A percentile compares a stretch with the other conserved stretches of the same genome.
These are phyloP conservation scores for Pichia scutulata DNA, from an alignment of 805 yeast species.

Conservation along the genomic window DNA sequence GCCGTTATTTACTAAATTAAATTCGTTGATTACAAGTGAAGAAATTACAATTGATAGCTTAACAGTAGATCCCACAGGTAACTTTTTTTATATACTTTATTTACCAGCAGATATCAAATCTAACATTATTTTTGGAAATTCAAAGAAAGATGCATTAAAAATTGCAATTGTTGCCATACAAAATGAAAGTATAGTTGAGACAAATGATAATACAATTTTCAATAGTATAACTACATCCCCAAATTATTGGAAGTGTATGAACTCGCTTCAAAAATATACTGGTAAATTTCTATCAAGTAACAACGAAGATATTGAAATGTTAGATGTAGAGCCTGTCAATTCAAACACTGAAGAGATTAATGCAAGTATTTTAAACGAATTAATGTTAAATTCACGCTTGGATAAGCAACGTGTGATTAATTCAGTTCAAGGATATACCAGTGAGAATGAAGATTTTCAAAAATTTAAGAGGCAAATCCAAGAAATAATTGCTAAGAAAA, in stretches of 20 bases:
- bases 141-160: slow-evolving; percentile 5
- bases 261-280: not conserved
- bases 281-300: not conserved
- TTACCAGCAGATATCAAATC: not conserved
- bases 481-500: slow-evolving; percentile 7
- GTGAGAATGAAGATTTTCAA: not conserved
- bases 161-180: slow-evolving; percentile 1
- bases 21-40: slow-evolving; percentile 1
- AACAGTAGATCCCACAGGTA: slow-evolving; percentile 4
- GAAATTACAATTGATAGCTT: slow-evolving; percentile 1
- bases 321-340: not conserved
- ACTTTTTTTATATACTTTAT: slow-evolving; percentile 2
- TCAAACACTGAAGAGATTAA: not conserved
- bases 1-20: slow-evolving; percentile 14
- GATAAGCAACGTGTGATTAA: slow-evolving; percentile 5
- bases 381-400: slow-evolving; percentile 5
- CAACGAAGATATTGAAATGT: not conserved
- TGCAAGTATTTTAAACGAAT: not conserved
- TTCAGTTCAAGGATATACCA: not conserved
- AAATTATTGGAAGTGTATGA: slow-evolving; percentile 7
- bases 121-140: not conserved
- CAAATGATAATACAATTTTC: not conserved
- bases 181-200: not conserved
- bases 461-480: not conserved
- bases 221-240: slow-evolving; percentile 12